These are phyloP conservation scores for Naegleria lovaniensis DNA, from an alignment of 208 protist species.

Conservation along the genomic window DNA sequence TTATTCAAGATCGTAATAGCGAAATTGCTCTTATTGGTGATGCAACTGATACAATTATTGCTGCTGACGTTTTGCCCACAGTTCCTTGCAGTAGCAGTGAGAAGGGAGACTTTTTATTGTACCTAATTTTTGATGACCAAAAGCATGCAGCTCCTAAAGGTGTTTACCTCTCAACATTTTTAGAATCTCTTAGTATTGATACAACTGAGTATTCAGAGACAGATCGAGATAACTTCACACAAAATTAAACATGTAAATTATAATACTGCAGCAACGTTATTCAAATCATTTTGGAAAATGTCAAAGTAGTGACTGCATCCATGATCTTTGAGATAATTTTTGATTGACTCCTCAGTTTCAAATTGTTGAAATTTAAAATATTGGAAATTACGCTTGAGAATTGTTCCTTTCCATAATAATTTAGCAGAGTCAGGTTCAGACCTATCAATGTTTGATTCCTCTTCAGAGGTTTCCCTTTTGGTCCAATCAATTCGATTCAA, in stretches of 20 bases:
- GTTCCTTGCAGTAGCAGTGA: neutral
- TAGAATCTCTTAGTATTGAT: neutral
- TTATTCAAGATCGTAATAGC: neutral
- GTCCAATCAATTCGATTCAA: neutral
- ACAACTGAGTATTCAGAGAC: neutral
- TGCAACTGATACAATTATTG: neutral
- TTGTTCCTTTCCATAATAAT: slow-evolving; percentile 2
- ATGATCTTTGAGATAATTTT: slow-evolving; percentile 16
- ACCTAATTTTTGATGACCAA: neutral
- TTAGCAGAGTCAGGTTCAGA: neutral
- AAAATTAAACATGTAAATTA: neutral
- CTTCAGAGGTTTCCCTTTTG: neutral
- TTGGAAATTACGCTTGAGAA: neutral
- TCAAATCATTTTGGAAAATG: neutral
- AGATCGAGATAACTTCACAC: neutral
- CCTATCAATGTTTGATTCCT: neutral
- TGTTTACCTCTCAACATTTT: neutral
- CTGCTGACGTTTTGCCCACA: neutral
- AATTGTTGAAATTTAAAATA: slow-evolving; percentile 11
- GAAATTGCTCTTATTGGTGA: neutral
- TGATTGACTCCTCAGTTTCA: neutral
- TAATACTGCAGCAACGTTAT: neutral
- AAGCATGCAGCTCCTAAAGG: neutral
- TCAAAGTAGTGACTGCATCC: neutral
- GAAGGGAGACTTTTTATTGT: neutral